Conservation (phyloP, 495 filamentous ascomycete species). For the Elasticomyces elasticus region DNA sequence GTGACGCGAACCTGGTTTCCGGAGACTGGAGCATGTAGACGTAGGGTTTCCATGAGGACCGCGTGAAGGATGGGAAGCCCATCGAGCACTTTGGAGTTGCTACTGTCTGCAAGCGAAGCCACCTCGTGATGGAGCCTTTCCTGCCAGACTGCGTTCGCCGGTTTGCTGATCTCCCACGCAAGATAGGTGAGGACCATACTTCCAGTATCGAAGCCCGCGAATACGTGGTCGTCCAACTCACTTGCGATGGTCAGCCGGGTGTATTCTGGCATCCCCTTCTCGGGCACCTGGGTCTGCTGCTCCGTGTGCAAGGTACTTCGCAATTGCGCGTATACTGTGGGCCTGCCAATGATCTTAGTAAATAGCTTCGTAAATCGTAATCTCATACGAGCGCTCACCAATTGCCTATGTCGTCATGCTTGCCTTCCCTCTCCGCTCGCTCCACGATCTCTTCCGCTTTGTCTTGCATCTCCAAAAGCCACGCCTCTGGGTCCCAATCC, state of each 20-base stretch:
- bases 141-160: slow-evolving; percentile 34
- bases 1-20: slow-evolving; percentile 65
- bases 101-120: slow-evolving; percentile 15
- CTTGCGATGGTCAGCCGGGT: slow-evolving; percentile 42
- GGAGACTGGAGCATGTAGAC: slow-evolving; percentile 62
- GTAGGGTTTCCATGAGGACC: slow-evolving; percentile 63
- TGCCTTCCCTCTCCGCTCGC: background rate
- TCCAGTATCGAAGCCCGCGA: slow-evolving; percentile 69
- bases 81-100: slow-evolving; percentile 56
- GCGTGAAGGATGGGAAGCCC: slow-evolving; percentile 62
- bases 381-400: too few species aligned
- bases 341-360: slow-evolving; percentile 38
- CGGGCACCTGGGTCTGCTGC: slow-evolving; percentile 26
- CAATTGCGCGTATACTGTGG: slow-evolving; percentile 44
- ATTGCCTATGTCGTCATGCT: too few species aligned
- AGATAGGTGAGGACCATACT: slow-evolving; percentile 64
- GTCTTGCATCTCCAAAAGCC: background rate
- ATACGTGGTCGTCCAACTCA: slow-evolving; percentile 65
- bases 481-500: background rate
- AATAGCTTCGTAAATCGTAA: too few species aligned
- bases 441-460: background rate
- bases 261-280: background rate
- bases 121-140: slow-evolving; percentile 52
- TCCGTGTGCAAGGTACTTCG: slow-evolving; percentile 18
- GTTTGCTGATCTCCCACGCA: slow-evolving; percentile 53